Percentiles rank a stretch among this genome's conserved stretches.
These are phyloP conservation scores for Phyllosticta capitalensis DNA, from an alignment of 2,329 filamentous ascomycete genomes.

Conservation along the genomic window DNA sequence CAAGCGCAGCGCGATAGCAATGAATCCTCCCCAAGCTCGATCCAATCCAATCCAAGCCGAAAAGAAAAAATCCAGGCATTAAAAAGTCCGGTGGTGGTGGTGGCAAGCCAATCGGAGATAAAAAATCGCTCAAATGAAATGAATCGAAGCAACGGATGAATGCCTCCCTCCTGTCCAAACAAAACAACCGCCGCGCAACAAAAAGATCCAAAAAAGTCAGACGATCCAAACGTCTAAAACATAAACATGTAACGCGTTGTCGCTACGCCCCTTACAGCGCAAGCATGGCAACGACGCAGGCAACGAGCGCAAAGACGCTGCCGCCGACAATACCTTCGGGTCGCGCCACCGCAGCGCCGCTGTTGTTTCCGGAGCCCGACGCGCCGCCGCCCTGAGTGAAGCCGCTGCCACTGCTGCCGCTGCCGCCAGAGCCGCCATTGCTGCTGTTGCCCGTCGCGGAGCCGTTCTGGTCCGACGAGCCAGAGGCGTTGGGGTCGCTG, in stretches of 20 bases:
- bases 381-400: slow-evolving; percentile 13
- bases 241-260: no score
- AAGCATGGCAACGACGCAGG: slow-evolving; percentile 24
- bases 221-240: background rate
- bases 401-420: background rate
- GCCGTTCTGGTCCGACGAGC: slow-evolving; percentile 18
- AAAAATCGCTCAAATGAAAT: no score
- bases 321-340: slow-evolving; percentile 20
- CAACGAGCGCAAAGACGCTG: slow-evolving; percentile 23
- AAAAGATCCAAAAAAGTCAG: background rate
- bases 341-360: slow-evolving; percentile 16
- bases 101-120: background rate
- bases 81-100: background rate
- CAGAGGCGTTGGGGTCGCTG: slow-evolving; percentile 16
- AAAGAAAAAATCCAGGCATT: no score
- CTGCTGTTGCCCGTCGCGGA: slow-evolving; percentile 10
- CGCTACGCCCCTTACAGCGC: slow-evolving; percentile 18
- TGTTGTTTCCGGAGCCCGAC: slow-evolving; percentile 14
- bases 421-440: slow-evolving; percentile 10
- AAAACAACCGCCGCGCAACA: background rate
- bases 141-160: background rate
- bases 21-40: no score
- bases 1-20: no score
- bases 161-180: no score
- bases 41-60: no score